These are phyloP conservation scores for Durio zibethinus DNA, from an alignment of 345 rosid species.

Conservation along the genomic window DNA sequence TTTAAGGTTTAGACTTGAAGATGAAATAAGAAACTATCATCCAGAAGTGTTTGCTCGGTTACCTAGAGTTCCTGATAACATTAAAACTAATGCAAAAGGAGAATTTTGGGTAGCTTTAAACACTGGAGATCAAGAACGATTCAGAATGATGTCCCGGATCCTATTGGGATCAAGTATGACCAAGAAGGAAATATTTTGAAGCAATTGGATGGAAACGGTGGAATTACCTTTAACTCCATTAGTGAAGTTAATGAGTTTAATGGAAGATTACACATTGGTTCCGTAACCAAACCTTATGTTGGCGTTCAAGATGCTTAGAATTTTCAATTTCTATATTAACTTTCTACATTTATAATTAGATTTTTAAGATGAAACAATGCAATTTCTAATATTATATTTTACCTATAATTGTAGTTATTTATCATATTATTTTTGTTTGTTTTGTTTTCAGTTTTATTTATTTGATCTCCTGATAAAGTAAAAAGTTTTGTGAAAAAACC, in stretches of 20 bases:
- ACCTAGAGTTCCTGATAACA: conserved; percentile 39
- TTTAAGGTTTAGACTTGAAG: conserved; percentile 18
- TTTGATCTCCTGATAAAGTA: too few species aligned
- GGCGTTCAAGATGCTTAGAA: not conserved
- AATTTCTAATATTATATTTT: too few species aligned
- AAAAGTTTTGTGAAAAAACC: too few species aligned
- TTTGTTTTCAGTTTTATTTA: too few species aligned
- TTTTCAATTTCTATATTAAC: too few species aligned
- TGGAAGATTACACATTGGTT: conserved; percentile 38
- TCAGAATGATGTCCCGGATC: conserved; percentile 15
- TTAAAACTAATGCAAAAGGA: conserved; percentile 36
- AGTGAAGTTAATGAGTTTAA: conserved; percentile 39
- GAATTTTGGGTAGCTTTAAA: conserved; percentile 63
- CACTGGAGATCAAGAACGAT: conserved; percentile 27
- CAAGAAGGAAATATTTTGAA: conserved; percentile 24
- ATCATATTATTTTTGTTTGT: too few species aligned
- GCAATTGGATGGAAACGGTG: conserved; percentile 28
- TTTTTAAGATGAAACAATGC: too few species aligned
- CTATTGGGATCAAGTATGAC: conserved; percentile 34
- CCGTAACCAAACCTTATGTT: conserved; percentile 27
- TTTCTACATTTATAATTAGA: too few species aligned
- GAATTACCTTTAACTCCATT: conserved; percentile 22
- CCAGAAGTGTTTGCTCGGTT: conserved; percentile 23
- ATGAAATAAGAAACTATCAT: not conserved
- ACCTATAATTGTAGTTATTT: too few species aligned